These are phyloP conservation scores for Aspergillus funiculosus DNA, from an alignment of 495 filamentous ascomycete genomes.

Conservation along the genomic window DNA sequence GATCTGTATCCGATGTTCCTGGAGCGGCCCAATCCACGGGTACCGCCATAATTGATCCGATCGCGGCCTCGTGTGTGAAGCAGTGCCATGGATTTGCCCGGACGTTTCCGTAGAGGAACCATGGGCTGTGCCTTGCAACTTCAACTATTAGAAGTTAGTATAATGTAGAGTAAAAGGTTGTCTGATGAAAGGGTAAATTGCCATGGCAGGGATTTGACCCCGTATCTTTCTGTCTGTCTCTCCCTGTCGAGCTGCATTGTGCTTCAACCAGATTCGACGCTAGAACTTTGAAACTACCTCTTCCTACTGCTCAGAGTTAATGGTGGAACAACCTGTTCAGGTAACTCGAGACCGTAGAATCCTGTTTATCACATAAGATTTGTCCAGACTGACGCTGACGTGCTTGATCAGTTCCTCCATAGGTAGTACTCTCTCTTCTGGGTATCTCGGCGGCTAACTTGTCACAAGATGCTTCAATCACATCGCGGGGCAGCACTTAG, in stretches of 20 bases:
- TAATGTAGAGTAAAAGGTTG: background rate
- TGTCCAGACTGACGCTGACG: background rate
- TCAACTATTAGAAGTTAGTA: background rate
- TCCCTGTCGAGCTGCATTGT: background rate
- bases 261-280: background rate
- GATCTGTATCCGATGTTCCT: conserved; percentile 11
- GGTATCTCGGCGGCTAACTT: conserved; percentile 10
- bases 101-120: conserved; percentile 14
- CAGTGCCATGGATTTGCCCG: conserved; percentile 20
- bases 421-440: background rate
- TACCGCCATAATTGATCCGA: conserved; percentile 18
- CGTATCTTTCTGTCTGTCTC: background rate
- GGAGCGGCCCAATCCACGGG: conserved; percentile 4
- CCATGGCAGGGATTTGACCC: background rate
- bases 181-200: background rate
- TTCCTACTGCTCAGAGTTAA: too few species aligned
- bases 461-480: conserved; percentile 18
- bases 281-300: too few species aligned
- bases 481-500: conserved; percentile 14
- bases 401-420: background rate
- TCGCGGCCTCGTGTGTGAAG: conserved; percentile 20
- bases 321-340: conserved; percentile 1
- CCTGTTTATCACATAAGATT: too few species aligned
- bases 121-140: background rate
- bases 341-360: too few species aligned